Conservation (phyloP, 495 filamentous ascomycete genomes). For the Penicillium daleae region DNA sequence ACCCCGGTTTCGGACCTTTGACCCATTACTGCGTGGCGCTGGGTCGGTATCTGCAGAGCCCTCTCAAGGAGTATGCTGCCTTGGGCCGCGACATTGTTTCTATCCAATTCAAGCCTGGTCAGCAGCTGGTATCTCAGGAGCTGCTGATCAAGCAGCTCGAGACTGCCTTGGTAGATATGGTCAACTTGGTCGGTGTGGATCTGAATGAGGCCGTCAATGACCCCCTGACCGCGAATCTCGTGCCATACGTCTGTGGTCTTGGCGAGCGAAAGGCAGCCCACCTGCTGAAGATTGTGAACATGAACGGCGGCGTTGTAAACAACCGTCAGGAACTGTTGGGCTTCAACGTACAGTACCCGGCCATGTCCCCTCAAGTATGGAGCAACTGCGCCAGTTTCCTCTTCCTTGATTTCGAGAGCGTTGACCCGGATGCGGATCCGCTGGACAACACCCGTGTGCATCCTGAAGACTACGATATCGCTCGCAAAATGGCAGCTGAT, state of each 20-base stretch:
- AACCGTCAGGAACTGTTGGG: conserved; percentile 86
- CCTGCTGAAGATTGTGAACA: conserved; percentile 86
- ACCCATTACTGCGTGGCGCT: conserved; percentile 87
- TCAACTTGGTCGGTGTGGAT: conserved; percentile 93
- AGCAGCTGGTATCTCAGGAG: conserved; percentile 84
- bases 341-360: conserved; percentile 77
- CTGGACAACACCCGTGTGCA: conserved; percentile 96
- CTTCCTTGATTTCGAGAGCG: conserved; percentile 80
- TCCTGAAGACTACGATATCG: conserved; percentile 96
- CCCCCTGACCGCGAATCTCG: conserved; percentile 76
- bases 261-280: conserved; percentile 90
- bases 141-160: conserved; percentile 84
- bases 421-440: conserved; percentile 79
- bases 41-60: conserved; percentile 89
- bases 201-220: conserved; percentile 88
- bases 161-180: conserved; percentile 95
- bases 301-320: conserved; percentile 80
- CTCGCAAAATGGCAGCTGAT: conserved; percentile 97
- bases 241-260: conserved; percentile 90
- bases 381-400: conserved; percentile 96
- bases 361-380: conserved; percentile 89
- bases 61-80: conserved; percentile 92
- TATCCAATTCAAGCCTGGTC: conserved; percentile 83
- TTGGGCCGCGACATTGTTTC: conserved; percentile 86
- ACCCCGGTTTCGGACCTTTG: conserved; percentile 74